Evolutionary conservation across 208 protist genomes (phyloP).

Genomic region (Acanthamoeba sp.): DNA sequence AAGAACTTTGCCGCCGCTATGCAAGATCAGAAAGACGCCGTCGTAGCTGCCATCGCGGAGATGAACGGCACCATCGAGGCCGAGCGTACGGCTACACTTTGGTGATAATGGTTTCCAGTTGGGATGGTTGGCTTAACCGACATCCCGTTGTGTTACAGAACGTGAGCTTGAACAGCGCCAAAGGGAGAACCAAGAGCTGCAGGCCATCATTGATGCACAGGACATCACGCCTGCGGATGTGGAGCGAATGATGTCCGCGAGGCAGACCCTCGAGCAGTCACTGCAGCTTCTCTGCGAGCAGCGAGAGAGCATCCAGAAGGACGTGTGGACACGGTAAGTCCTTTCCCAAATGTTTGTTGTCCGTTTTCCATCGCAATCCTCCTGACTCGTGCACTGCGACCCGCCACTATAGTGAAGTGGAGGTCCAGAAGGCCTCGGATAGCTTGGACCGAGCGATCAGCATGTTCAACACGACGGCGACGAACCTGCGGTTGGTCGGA

Average conservation of each 20-base stretch:
- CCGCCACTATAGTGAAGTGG: neutral
- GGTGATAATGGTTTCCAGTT: neutral
- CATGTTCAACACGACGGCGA: slow-evolving; percentile 15
- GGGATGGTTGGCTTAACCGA: neutral
- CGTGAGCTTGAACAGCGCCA: neutral
- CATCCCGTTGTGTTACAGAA: neutral
- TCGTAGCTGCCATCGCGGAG: neutral
- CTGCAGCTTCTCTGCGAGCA: slow-evolving; percentile 6
- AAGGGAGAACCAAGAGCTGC: neutral
- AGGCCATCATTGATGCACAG: slow-evolving; percentile 43
- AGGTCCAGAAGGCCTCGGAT: neutral
- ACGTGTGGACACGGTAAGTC: neutral
- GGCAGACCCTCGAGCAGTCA: neutral
- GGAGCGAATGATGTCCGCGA: neutral
- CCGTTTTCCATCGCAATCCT: too few relatives aligned
- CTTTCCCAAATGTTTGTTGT: neutral
- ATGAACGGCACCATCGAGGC: neutral
- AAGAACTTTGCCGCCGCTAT: neutral
- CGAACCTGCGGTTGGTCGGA: neutral
- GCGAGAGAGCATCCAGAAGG: neutral
- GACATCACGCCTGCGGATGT: slow-evolving; percentile 27
- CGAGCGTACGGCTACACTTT: neutral
- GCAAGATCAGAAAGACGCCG: slow-evolving; percentile 9
- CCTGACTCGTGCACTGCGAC: too few relatives aligned
- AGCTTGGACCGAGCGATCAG: neutral